Evolutionary conservation across 352 stramenopile species (phyloP).

Genomic region (Globisporangium middletonii): DNA sequence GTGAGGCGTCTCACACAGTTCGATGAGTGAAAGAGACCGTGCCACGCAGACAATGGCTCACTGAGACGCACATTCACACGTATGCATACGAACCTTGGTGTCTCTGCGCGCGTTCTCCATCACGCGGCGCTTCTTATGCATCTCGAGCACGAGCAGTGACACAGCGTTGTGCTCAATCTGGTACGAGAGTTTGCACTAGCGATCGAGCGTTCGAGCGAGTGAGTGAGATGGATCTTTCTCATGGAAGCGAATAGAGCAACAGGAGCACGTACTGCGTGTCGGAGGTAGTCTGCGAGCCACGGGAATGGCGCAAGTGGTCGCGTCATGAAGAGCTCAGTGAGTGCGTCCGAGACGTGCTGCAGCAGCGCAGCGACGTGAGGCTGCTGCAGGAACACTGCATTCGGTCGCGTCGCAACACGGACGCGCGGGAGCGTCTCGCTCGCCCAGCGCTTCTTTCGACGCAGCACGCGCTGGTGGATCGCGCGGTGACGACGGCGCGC

Average conservation of each 20-base stretch:
- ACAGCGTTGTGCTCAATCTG: constrained; percentile 32
- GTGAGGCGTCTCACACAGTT: too few relatives aligned
- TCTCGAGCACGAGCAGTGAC: constrained; percentile 45
- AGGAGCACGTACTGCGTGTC: constrained; percentile 24
- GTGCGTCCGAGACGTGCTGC: constrained; percentile 43
- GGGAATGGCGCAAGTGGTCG: constrained; percentile 36
- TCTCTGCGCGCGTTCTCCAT: constrained; percentile 48
- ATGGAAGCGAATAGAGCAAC: not conserved
- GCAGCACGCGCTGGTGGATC: constrained; percentile 9
- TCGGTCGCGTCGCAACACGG: constrained; percentile 26
- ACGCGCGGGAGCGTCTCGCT: constrained; percentile 24
- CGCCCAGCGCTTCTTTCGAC: constrained; percentile 19
- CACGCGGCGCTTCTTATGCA: constrained; percentile 63
- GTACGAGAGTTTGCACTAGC: constrained; percentile 55
- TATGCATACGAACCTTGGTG: constrained; percentile 31
- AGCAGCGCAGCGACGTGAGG: constrained; percentile 27
- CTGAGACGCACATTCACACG: not conserved
- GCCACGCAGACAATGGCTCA: too few relatives aligned
- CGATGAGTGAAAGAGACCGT: too few relatives aligned
- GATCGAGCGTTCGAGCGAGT: not conserved
- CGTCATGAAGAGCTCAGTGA: constrained; percentile 42
- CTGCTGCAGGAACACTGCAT: constrained; percentile 28
- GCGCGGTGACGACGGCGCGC: constrained; percentile 5
- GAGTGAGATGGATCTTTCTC: not conserved
- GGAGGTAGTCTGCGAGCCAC: constrained; percentile 59